Conservation (phyloP, 805 yeast species). For the Ogataea allantospora region DNA sequence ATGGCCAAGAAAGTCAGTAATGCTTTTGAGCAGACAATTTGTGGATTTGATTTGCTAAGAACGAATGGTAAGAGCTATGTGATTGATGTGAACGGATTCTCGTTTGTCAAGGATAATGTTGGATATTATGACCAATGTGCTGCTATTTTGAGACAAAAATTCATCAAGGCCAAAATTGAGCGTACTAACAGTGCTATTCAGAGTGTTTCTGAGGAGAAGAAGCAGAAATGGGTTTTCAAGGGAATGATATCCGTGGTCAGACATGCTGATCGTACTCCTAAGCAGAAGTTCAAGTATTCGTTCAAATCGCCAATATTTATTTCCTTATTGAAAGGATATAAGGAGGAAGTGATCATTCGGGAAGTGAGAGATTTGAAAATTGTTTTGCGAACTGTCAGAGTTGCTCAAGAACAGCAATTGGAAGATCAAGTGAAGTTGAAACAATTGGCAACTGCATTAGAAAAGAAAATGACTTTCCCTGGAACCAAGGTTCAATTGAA, state of each 20-base stretch:
- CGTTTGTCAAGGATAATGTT: conserved; percentile 90
- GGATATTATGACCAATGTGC: conserved; percentile 85
- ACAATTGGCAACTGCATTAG: conserved; percentile 79
- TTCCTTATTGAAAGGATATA: conserved; percentile 86
- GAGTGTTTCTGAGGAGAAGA: conserved; percentile 50
- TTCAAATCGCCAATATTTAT: conserved; percentile 85
- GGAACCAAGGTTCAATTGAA: conserved; percentile 96
- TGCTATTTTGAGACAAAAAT: conserved; percentile 69
- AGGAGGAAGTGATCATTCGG: conserved; percentile 92
- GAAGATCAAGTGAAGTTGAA: conserved; percentile 79
- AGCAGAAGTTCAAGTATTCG: conserved; percentile 94
- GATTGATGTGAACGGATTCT: conserved; percentile 96
- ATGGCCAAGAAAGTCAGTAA: conserved; percentile 79
- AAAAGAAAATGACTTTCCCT: conserved; percentile 84
- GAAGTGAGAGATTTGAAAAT: conserved; percentile 82
- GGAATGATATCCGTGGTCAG: conserved; percentile 89
- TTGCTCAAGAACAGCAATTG: conserved; percentile 73
- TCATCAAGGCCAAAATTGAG: conserved; percentile 57
- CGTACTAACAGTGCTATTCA: conserved; percentile 40
- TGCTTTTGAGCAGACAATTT: conserved; percentile 86
- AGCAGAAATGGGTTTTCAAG: conserved; percentile 95
- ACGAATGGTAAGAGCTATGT: conserved; percentile 88
- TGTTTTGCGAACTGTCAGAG: conserved; percentile 78
- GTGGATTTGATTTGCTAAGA: conserved; percentile 93
- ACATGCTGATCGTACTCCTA: conserved; percentile 98